Percentiles rank a stretch among this genome's conserved stretches.
These are phyloP conservation scores for Suhomyces emberorum DNA, from an alignment of 805 yeast species.

Conservation along the genomic window DNA sequence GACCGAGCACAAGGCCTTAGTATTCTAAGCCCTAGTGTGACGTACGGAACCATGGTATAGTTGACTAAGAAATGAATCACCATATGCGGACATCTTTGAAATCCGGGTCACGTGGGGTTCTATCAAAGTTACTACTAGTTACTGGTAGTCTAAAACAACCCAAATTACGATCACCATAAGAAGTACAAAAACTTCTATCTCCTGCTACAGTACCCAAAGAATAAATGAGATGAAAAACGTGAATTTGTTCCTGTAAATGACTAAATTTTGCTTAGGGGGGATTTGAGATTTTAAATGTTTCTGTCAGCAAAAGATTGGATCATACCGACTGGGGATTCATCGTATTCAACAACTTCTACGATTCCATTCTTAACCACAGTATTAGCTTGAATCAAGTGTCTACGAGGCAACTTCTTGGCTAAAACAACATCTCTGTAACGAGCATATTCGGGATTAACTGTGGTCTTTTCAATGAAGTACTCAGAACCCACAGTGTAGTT, in stretches of 20 bases:
- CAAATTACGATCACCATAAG: too few relatives aligned
- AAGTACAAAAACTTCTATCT: neutral
- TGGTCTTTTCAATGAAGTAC: constrained; percentile 67
- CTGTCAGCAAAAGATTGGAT: constrained; percentile 70
- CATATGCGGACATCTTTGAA: neutral
- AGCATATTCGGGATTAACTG: constrained; percentile 60
- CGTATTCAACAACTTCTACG: constrained; percentile 67
- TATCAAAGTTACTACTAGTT: too few relatives aligned
- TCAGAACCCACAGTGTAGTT: constrained; percentile 61
- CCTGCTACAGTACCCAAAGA: too few relatives aligned
- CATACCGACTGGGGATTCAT: constrained; percentile 71
- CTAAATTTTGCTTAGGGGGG: too few relatives aligned
- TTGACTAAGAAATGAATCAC: neutral
- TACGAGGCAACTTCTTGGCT: constrained; percentile 74
- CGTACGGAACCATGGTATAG: neutral
- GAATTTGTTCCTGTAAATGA: too few relatives aligned
- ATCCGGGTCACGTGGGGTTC: neutral
- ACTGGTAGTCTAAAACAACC: too few relatives aligned
- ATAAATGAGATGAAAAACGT: too few relatives aligned
- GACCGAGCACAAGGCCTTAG: neutral
- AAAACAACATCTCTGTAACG: constrained; percentile 66
- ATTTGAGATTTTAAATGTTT: constrained; percentile 17
- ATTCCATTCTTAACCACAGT: constrained; percentile 44
- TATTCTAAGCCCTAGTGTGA: neutral
- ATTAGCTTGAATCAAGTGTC: constrained; percentile 81